Conservation (phyloP, 345 rosid genomes). For the Chamaenerion angustifolium region DNA sequence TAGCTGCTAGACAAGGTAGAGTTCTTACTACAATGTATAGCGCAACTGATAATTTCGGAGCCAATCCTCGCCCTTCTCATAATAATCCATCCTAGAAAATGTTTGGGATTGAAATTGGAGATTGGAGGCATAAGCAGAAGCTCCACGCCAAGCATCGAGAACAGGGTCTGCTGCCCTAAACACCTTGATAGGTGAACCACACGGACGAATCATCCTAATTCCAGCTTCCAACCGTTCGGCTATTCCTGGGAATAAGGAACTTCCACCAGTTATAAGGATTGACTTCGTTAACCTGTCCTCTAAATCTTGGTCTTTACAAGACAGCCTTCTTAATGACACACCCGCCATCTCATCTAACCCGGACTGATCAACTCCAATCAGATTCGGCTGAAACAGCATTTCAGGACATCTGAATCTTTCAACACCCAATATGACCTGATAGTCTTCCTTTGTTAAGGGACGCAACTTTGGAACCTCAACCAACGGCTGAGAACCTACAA, state of each 20-base stretch:
- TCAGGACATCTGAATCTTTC: slow-evolving; percentile 90
- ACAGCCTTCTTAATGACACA: slow-evolving; percentile 56
- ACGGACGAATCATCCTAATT: slow-evolving; percentile 71
- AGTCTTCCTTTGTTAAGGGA: slow-evolving; percentile 78
- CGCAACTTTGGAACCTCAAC: slow-evolving; percentile 48
- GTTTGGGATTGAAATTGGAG: slow-evolving; percentile 45
- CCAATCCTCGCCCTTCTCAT: slow-evolving; percentile 94
- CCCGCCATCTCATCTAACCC: slow-evolving; percentile 86
- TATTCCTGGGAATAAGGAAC: slow-evolving; percentile 57
- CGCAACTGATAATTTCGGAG: slow-evolving; percentile 53
- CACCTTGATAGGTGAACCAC: slow-evolving; percentile 53
- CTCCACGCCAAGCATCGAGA: slow-evolving; percentile 97
- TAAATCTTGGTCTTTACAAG: slow-evolving; percentile 22
- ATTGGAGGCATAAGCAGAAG: slow-evolving; percentile 54
- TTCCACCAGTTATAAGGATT: slow-evolving; percentile 71
- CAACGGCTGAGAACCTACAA: slow-evolving; percentile 19
- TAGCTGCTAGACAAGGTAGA: too few species aligned
- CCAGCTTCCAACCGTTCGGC: slow-evolving; percentile 61
- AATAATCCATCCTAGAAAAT: slow-evolving; percentile 53
- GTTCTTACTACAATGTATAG: too few species aligned
- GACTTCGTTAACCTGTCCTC: slow-evolving; percentile 60
- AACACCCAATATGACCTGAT: slow-evolving; percentile 59
- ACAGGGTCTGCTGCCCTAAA: slow-evolving; percentile 63
- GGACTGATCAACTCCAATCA: slow-evolving; percentile 70
- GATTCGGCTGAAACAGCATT: slow-evolving; percentile 63